Percentiles rank a stretch among this genome's conserved stretches.
Conservation (phyloP, 208 protist species). For the Acanthamoeba triangularis region DNA sequence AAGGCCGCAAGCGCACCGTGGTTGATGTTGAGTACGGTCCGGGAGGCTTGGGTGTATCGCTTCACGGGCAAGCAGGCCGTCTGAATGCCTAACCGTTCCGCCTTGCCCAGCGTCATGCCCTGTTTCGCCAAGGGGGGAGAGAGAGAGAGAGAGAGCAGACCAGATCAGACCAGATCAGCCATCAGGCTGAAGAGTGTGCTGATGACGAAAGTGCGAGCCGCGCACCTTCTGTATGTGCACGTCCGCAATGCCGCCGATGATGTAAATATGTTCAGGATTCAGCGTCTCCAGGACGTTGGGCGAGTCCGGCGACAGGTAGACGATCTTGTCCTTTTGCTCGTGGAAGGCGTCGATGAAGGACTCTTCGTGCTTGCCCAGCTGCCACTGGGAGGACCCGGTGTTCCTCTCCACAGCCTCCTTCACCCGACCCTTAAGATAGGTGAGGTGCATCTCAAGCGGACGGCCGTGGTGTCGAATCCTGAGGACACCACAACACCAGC, state of each 20-base stretch:
- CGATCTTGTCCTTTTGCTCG: conserved; percentile 45
- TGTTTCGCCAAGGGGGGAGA: neutral
- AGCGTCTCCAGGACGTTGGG: conserved; percentile 26
- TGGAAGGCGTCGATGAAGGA: conserved; percentile 34
- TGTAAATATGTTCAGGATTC: conserved; percentile 55
- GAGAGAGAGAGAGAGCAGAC: too few relatives aligned
- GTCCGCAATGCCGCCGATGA: conserved; percentile 72
- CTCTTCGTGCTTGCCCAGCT: conserved; percentile 60
- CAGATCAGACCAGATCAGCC: neutral
- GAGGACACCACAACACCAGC: neutral
- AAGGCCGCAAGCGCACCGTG: conserved; percentile 5
- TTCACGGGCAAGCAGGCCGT: conserved; percentile 47
- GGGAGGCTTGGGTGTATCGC: neutral
- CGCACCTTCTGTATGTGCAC: conserved; percentile 31
- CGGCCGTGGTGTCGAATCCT: neutral
- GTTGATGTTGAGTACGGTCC: conserved; percentile 73
- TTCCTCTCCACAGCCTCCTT: conserved; percentile 14
- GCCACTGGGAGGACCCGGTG: conserved; percentile 18
- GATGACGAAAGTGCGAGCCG: neutral
- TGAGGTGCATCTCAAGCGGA: conserved; percentile 53
- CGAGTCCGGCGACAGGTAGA: conserved; percentile 71
- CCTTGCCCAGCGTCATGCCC: conserved; percentile 64
- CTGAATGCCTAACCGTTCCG: conserved; percentile 19
- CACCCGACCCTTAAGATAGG: conserved; percentile 8
- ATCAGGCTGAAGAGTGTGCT: neutral